Conservation (phyloP, 2,329 filamentous ascomycete species). For the Colletotrichum shisoi region DNA sequence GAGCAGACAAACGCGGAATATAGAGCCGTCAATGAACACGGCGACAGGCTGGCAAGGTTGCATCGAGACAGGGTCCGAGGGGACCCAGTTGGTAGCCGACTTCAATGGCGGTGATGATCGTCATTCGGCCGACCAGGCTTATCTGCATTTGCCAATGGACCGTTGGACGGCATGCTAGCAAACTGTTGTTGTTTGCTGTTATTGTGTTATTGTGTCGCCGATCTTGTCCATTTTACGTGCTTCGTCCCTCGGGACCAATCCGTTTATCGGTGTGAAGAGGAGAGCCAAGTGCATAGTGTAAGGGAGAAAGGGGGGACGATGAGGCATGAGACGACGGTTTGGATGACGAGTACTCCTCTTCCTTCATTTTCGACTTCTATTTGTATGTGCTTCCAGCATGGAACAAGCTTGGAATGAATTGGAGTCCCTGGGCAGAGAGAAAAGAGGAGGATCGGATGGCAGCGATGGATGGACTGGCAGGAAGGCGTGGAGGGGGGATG, state of each 20-base stretch:
- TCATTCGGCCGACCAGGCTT: constrained; percentile 35
- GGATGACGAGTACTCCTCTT: neutral
- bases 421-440: neutral
- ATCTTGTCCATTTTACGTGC: constrained; percentile 5
- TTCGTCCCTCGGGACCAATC: constrained; percentile 11
- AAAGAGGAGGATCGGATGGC: constrained; percentile 3
- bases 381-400: neutral
- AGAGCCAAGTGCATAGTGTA: neutral
- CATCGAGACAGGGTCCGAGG: constrained; percentile 18
- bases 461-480: neutral
- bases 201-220: neutral
- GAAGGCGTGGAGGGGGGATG: constrained; percentile 6
- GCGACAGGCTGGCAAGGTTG: constrained; percentile 23
- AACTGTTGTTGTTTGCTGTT: neutral
- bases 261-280: neutral
- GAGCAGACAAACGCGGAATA: constrained; percentile 15
- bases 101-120: constrained; percentile 26
- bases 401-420: constrained; percentile 15
- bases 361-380: neutral
- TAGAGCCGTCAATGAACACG: constrained; percentile 26
- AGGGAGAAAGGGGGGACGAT: neutral
- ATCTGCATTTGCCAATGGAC: neutral
- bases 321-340: neutral
- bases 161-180: neutral
- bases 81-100: constrained; percentile 8